Base-by-base conservation (phyloP, 192 early-diverging fungal species). In the Coemansia sp. region DNA sequence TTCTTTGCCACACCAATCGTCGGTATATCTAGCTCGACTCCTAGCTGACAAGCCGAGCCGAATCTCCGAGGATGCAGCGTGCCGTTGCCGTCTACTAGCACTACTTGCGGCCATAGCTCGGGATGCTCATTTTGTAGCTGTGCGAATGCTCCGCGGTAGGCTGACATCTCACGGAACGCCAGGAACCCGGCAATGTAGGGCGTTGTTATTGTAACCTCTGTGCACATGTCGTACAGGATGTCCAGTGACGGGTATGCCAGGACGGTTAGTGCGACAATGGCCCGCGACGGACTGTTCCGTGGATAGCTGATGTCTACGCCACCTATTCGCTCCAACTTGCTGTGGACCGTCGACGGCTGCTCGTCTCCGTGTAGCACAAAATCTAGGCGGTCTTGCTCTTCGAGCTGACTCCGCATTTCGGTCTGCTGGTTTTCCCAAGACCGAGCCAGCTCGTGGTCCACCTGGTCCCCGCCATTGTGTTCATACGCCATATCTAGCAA, bases 1-100 rank as follows among this genome's bases (percentile, higher is more conserved):
- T 96, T 97, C 68, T 98, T 98, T 10, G 86, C 95, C 27, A 97
- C 89, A 6, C 96, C 97, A 29, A 97, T 87, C 1, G 94, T 92
- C 0, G 95, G 93, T 22, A 95, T 74, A 64, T 90, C 79, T 7
- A 88, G 73, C 27, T 88, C 65, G 0, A 95, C 90, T 13, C 94
- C 92, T 36, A 94, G 60, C 66, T 97, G 95, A 58, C 91, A 90
- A 18, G 97, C 97, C 0, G 93, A 87, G 27, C 97, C 97, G 70
- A 95, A 97, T 39, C 79, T 74, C 13, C 95, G 88, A 20, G 95
- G 95, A 72, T 98, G 97, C 58, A 97, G 75, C 22, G 83, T 75
- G 13, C 96, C 96, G 67, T 96, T 95, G 29, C 95, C 95, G 79
- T 96, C 95, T 0, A 97, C 92, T 7, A 96, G 65, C 15, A 95